Conservation (phyloP, 1,284 basidiomycete species). For the Paramarasmius palmivorus region DNA sequence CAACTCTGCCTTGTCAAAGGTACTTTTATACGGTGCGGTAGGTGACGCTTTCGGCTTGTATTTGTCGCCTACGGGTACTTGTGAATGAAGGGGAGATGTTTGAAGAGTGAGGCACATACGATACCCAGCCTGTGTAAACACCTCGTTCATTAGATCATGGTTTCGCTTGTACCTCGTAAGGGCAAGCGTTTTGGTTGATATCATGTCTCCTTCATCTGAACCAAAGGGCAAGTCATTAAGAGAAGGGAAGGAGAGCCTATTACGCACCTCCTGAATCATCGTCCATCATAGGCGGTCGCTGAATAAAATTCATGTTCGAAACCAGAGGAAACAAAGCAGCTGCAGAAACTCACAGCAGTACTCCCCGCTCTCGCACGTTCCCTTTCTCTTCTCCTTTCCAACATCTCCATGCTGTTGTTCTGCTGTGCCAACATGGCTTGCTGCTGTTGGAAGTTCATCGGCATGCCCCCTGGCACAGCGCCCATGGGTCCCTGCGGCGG, state of each 20-base stretch:
- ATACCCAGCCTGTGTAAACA: constrained; percentile 71
- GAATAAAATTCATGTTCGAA: not conserved
- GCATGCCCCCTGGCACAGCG: constrained; percentile 18
- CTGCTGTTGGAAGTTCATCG: constrained; percentile 36
- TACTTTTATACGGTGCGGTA: constrained; percentile 49
- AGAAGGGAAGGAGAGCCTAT: constrained; percentile 6
- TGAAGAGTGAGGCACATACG: constrained; percentile 37
- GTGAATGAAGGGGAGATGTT: constrained; percentile 1
- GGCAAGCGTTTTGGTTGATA: constrained; percentile 72
- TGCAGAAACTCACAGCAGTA: constrained; percentile 24
- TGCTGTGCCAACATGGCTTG: constrained; percentile 72
- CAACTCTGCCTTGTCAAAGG: constrained; percentile 60
- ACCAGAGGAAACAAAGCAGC: constrained; percentile 6
- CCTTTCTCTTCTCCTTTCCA: constrained; percentile 59
- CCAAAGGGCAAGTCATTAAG: not conserved
- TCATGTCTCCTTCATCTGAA: constrained; percentile 71
- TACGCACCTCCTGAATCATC: constrained; percentile 71
- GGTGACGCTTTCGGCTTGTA: constrained; percentile 27
- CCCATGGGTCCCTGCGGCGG: constrained; percentile 18
- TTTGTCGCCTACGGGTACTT: constrained; percentile 42
- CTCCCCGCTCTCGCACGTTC: constrained; percentile 35
- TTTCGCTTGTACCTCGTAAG: constrained; percentile 73
- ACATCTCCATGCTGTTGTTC: constrained; percentile 64
- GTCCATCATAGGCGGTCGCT: constrained; percentile 47
- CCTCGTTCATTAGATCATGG: constrained; percentile 80